phyloP scores from a whole-genome alignment of 805 yeast species.

The Kodamaea hsintzibuensis region DNA sequence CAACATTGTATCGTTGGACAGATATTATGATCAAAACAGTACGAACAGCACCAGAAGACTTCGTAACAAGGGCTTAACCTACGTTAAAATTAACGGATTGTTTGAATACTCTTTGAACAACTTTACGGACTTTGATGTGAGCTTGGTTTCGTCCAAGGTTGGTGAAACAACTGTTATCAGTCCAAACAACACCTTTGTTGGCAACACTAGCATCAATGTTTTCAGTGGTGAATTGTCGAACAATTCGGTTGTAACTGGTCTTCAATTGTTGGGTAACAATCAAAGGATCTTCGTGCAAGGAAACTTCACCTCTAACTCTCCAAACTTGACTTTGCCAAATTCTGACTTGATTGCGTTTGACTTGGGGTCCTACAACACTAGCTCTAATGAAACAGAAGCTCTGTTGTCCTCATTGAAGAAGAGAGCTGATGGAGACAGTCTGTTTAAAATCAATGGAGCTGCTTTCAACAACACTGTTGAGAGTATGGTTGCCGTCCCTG shows the following conservation, averaged over 20 bases:
- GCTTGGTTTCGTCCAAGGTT: constrained; percentile 22
- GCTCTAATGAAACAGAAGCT: constrained; percentile 30
- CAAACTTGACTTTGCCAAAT: constrained; percentile 26
- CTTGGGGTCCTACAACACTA: constrained; percentile 30
- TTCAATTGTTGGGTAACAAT: constrained; percentile 34
- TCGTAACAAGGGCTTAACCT: constrained; percentile 15
- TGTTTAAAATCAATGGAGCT: constrained; percentile 21
- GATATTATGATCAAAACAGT: constrained; percentile 26
- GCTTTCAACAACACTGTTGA: constrained; percentile 31
- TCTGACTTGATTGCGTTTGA: constrained; percentile 29
- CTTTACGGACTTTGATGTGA: constrained; percentile 45
- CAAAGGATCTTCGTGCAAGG: constrained; percentile 31
- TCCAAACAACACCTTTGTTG: constrained; percentile 37
- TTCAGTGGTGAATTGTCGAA: constrained; percentile 30
- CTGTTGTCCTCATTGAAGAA: constrained; percentile 10
- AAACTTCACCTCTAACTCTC: constrained; percentile 37
- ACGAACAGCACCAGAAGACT: constrained; percentile 26
- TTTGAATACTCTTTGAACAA: constrained; percentile 80
- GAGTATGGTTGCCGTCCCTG: constrained; percentile 20
- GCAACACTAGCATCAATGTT: constrained; percentile 40
- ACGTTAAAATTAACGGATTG: constrained; percentile 63
- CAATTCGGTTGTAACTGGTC: constrained; percentile 37
- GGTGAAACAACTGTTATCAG: constrained; percentile 25
- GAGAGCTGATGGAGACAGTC: constrained; percentile 14
- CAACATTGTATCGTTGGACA: constrained; percentile 48